Conservation (phyloP, 2,329 filamentous ascomycete species). For the Massarina eburnea region DNA sequence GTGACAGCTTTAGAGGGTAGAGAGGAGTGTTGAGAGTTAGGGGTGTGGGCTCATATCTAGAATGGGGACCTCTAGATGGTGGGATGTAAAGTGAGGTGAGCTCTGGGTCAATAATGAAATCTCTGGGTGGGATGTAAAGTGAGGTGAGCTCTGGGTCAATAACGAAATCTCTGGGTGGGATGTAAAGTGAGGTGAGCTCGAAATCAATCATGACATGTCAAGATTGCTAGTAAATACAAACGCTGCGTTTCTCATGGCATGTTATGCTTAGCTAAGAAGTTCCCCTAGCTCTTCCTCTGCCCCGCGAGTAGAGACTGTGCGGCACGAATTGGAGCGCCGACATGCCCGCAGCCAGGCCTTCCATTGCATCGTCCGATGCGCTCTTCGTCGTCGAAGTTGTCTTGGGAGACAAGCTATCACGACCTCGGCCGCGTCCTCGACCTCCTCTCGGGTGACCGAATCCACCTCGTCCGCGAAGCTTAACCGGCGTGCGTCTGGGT, state of each 20-base stretch:
- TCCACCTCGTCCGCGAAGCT: slow-evolving; percentile 33
- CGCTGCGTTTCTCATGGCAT: neutral
- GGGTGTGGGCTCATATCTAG: no score
- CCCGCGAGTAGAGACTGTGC: slow-evolving; percentile 32
- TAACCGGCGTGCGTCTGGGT: slow-evolving; percentile 20
- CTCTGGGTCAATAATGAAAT: no score
- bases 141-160: no score
- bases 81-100: no score
- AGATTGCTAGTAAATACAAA: no score
- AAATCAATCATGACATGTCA: no score
- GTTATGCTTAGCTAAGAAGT: neutral
- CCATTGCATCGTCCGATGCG: slow-evolving; percentile 57
- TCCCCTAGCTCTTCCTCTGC: slow-evolving; percentile 19
- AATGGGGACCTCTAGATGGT: no score
- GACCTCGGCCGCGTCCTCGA: neutral
- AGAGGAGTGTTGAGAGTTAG: no score
- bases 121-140: no score
- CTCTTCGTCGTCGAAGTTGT: neutral
- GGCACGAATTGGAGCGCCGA: slow-evolving; percentile 72
- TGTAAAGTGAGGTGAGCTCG: no score
- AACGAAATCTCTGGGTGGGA: no score
- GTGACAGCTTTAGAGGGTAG: no score
- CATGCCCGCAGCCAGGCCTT: slow-evolving; percentile 67
- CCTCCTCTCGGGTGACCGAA: slow-evolving; percentile 24
- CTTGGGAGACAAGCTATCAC: neutral